A percentile compares a stretch with the other conserved stretches of the same genome.
phyloP scores from a whole-genome alignment of 2,329 filamentous ascomycete genomes.

The Didymella sp. region DNA sequence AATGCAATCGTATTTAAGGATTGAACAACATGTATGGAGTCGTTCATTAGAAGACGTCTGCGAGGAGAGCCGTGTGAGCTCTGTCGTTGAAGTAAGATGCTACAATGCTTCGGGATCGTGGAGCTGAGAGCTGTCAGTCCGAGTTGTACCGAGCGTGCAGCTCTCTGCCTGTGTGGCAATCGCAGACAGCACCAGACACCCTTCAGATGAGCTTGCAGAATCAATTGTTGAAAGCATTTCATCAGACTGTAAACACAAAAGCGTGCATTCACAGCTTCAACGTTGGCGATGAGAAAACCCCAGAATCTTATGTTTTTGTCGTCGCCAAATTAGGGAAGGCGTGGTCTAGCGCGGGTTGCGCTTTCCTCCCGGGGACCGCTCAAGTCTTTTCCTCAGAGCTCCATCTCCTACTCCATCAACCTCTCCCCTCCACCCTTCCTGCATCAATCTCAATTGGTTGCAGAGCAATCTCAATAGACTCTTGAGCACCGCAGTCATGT shows the following conservation, averaged over 20 bases:
- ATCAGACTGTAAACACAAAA: neutral
- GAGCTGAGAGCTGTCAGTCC: conserved; percentile 3
- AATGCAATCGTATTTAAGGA: too few relatives aligned
- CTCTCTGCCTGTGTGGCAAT: neutral
- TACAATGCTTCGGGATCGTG: neutral
- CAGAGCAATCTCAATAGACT: conserved; percentile 51
- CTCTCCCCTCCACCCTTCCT: conserved; percentile 50
- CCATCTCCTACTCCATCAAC: conserved; percentile 49
- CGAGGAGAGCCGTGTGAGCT: neutral
- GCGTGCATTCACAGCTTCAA: neutral
- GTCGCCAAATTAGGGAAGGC: conserved; percentile 29
- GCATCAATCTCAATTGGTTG: conserved; percentile 55
- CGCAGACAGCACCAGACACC: neutral
- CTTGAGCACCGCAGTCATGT: conserved; percentile 71
- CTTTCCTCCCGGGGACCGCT: conserved; percentile 41
- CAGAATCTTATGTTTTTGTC: conserved; percentile 18
- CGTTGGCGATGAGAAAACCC: conserved; percentile 1
- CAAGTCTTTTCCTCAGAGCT: conserved; percentile 34
- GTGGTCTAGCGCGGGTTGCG: conserved; percentile 29
- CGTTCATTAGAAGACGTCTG: too few relatives aligned
- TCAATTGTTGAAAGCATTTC: neutral
- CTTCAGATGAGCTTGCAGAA: neutral
- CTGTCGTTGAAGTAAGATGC: neutral
- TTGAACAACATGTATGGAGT: too few relatives aligned
- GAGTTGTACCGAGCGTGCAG: conserved; percentile 4